Conservation (phyloP, 2,329 filamentous ascomycete species). For the Acephala macrosclerotiorum region DNA sequence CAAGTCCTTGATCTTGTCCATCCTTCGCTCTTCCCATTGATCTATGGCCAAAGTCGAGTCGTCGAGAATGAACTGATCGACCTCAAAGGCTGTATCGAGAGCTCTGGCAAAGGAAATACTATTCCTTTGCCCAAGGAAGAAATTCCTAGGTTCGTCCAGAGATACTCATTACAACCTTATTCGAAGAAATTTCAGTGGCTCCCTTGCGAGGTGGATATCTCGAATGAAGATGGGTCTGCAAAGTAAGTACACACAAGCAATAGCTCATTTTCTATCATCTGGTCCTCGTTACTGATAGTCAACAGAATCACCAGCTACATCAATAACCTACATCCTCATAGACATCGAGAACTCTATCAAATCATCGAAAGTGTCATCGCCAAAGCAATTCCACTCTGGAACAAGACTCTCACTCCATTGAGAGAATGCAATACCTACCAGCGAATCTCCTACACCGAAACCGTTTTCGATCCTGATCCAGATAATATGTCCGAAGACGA, state of each 20-base stretch:
- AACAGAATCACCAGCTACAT: constrained; percentile 50
- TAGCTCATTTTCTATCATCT: background rate
- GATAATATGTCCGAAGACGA: constrained; percentile 43
- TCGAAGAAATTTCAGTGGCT: constrained; percentile 52
- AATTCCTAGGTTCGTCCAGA: background rate
- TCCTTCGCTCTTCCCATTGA: constrained; percentile 67
- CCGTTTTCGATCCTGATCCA: constrained; percentile 34
- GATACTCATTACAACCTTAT: constrained; percentile 14
- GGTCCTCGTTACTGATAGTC: background rate
- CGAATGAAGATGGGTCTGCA: constrained; percentile 29
- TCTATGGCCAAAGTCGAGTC: constrained; percentile 57
- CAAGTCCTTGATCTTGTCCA: constrained; percentile 69
- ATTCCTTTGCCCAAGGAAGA: constrained; percentile 24
- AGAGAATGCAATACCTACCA: background rate
- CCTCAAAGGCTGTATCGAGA: constrained; percentile 37
- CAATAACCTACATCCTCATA: constrained; percentile 53
- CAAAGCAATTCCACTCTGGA: constrained; percentile 46
- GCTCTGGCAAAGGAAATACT: constrained; percentile 41
- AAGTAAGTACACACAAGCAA: constrained; percentile 26
- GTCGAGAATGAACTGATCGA: constrained; percentile 42
- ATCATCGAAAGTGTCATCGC: constrained; percentile 48
- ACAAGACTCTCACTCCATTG: constrained; percentile 37
- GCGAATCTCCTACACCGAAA: constrained; percentile 11
- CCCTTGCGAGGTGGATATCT: constrained; percentile 48
- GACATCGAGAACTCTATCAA: constrained; percentile 46